Base-by-base conservation (phyloP, 139 green algal genomes). In the Astrephomene gubernaculifera region DNA sequence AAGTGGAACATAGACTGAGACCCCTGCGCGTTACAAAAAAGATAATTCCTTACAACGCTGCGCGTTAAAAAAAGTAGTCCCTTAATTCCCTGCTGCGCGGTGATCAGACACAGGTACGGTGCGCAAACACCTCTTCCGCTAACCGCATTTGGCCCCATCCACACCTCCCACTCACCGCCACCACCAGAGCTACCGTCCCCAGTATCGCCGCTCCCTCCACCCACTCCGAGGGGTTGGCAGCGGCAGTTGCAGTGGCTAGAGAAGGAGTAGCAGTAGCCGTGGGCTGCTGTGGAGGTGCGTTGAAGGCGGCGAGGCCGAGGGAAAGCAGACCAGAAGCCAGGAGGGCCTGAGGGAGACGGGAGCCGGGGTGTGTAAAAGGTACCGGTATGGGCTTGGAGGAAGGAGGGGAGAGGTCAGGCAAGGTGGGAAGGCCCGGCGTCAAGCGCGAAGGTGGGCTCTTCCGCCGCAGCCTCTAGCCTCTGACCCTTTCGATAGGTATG, bases 141-240 rank as follows among this genome's bases (percentile, higher is more conserved):
- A n/a, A n/a, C n/a, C n/a, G n/a, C n/a, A n/a, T n/a, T n/a, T n/a
- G n/a, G 19, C 5, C 12, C 54, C 54, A 31, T 29, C 54, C 12
- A 29, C 12, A 5, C 14, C 5, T n/a, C 72, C 36, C 54, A 29
- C 44, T 27, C 0, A 98, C 94, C 35, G 89, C 54, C 29, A 94
- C 91, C 35, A 97, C 95, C 39, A 98, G 92, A 3, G 74, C 88
- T 35, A 97, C 95, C 24, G 92, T 91, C 22, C 87, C 90, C 60
- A 98, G 87, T 70, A 98, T 98, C 52, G 93, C 92, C 0, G 87
- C 73, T 7, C 94, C 93, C 74, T 98, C 95, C 22, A 98, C 91
- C 84, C 90, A 96, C 41, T 90, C 83, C 29, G 87, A 80, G 27
- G 57, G 61, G 1, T 52, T 68, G 1, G 36, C 19, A 7, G 53